Evolutionary conservation across 129 eudicot species (phyloP).

Genomic region (Artemisia tridentata): DNA sequence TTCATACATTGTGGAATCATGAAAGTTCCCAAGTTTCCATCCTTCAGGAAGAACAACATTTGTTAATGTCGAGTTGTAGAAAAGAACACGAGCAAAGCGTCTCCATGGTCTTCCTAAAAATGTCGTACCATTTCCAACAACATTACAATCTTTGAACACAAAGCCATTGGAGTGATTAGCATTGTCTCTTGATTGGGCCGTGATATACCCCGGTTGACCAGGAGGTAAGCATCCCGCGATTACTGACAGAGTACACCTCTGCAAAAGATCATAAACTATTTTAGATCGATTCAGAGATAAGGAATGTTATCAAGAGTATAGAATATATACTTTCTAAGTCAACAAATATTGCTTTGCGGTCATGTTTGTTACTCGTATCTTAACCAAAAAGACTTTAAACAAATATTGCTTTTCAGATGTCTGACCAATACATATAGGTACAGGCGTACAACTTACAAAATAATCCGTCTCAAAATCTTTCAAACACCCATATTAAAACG

Average conservation of each 20-base stretch:
- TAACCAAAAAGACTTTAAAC: too few relatives aligned
- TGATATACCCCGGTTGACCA: conserved; percentile 49
- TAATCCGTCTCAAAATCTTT: neutral
- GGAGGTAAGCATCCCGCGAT: conserved; percentile 36
- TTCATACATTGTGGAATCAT: conserved; percentile 17
- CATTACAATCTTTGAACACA: conserved; percentile 56
- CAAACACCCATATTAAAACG: neutral
- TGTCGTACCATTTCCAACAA: conserved; percentile 51
- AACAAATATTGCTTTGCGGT: neutral
- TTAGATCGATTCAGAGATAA: neutral
- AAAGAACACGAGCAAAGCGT: conserved; percentile 62
- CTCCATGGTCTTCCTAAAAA: conserved; percentile 81
- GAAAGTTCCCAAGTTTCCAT: conserved; percentile 36
- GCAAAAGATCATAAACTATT: neutral
- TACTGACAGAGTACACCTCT: conserved; percentile 55
- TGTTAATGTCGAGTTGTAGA: conserved; percentile 39
- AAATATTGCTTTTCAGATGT: neutral
- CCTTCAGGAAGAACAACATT: conserved; percentile 56
- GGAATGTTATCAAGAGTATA: neutral
- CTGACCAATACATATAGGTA: neutral
- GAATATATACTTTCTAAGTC: neutral
- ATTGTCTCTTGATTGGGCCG: conserved; percentile 59
- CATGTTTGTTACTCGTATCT: neutral
- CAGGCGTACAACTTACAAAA: too few relatives aligned
- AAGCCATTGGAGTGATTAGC: conserved; percentile 46